Conservation (phyloP, 2,329 filamentous ascomycete genomes). For the Bipolaris sorokiniana region DNA sequence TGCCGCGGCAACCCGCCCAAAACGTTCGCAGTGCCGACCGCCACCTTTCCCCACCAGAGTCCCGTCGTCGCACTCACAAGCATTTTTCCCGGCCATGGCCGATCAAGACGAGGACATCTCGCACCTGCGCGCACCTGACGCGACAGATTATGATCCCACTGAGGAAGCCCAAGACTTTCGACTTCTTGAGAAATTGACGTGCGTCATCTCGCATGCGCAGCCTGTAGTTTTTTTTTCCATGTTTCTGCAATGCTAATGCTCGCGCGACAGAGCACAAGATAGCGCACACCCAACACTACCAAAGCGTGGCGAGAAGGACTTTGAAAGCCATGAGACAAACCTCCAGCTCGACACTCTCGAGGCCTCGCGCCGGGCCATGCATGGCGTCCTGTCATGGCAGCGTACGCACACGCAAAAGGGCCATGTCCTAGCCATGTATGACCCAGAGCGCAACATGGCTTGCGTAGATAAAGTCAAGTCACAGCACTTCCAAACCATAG, state of each 20-base stretch:
- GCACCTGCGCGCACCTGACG: slow-evolving; percentile 30
- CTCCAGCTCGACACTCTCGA: slow-evolving; percentile 80
- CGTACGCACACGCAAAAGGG: slow-evolving; percentile 73
- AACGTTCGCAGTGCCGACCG: not conserved
- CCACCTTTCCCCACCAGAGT: slow-evolving; percentile 2
- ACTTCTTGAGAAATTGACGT: slow-evolving; percentile 66
- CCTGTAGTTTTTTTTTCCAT: not conserved
- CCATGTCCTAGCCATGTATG: slow-evolving; percentile 75
- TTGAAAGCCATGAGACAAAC: slow-evolving; percentile 87
- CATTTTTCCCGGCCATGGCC: slow-evolving; percentile 31
- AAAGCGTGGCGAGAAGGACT: slow-evolving; percentile 95
- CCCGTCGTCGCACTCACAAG: not conserved
- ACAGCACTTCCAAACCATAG: slow-evolving; percentile 76
- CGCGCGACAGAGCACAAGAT: slow-evolving; percentile 27
- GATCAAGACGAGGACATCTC: slow-evolving; percentile 47
- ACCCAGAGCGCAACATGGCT: slow-evolving; percentile 65
- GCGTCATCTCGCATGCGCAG: slow-evolving; percentile 40
- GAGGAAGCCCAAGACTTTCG: slow-evolving; percentile 90
- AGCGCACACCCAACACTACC: slow-evolving; percentile 66
- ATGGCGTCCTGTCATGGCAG: slow-evolving; percentile 80
- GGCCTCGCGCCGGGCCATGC: slow-evolving; percentile 84
- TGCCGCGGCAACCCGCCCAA: not conserved
- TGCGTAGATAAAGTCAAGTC: slow-evolving; percentile 76
- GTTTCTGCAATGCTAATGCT: slow-evolving; percentile 8
- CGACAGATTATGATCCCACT: slow-evolving; percentile 60